A percentile compares a stretch with the other conserved stretches of the same genome.
Evolutionary conservation across 2,329 filamentous ascomycete genomes (phyloP).

Genomic region (Fusarium annulatum): DNA sequence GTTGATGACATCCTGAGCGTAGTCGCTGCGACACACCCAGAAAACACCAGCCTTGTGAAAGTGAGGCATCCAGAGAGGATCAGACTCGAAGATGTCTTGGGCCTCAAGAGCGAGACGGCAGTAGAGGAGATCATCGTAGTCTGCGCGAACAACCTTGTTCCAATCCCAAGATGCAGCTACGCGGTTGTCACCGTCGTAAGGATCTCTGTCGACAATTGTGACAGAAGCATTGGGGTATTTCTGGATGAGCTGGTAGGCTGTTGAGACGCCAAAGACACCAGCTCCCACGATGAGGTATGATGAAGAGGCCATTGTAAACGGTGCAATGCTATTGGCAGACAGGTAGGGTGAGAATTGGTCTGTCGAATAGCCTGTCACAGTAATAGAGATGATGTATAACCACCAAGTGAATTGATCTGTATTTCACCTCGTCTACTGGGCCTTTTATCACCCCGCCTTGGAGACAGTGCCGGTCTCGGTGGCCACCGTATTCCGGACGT

Average conservation of each 20-base stretch:
- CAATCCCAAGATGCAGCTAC: constrained; percentile 74
- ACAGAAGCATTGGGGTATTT: constrained; percentile 62
- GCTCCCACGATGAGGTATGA: constrained; percentile 71
- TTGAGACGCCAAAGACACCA: constrained; percentile 74
- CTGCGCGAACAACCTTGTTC: constrained; percentile 41
- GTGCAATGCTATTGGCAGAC: constrained; percentile 18
- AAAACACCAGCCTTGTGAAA: constrained; percentile 72
- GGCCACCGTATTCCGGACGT: constrained; percentile 25
- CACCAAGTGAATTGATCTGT: constrained; percentile 4
- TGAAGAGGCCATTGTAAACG: constrained; percentile 36
- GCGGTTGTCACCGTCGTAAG: constrained; percentile 58
- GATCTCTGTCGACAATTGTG: constrained; percentile 68
- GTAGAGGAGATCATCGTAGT: constrained; percentile 66
- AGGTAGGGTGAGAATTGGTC: not conserved
- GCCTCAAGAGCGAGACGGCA: constrained; percentile 73
- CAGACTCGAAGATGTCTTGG: constrained; percentile 68
- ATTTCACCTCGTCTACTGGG: constrained; percentile 18
- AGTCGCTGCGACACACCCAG: constrained; percentile 63
- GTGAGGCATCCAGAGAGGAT: constrained; percentile 65
- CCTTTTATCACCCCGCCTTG: constrained; percentile 36
- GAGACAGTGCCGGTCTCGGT: constrained; percentile 34
- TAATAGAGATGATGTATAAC: not conserved
- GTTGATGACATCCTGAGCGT: constrained; percentile 62
- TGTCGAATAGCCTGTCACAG: constrained; percentile 13
- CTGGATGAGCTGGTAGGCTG: constrained; percentile 70